A percentile compares a stretch with the other conserved stretches of the same genome.
Conservation (phyloP, 257 asterid genomes). For the Apocynum venetum region DNA sequence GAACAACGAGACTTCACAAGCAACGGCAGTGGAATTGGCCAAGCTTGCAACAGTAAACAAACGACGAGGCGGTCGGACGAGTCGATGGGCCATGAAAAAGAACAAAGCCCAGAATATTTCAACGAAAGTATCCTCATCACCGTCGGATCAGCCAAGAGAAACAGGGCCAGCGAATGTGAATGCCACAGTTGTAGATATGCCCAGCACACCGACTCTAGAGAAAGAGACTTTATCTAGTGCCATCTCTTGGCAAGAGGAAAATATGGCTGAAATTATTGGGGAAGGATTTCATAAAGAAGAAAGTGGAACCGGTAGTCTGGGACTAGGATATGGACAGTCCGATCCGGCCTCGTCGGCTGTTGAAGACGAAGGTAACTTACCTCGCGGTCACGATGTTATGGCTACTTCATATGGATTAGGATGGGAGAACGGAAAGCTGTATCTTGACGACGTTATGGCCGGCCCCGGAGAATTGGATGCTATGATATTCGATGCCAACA, state of each 20-base stretch:
- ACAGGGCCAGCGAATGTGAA: background rate
- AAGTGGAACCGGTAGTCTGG: background rate
- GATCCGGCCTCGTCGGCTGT: background rate
- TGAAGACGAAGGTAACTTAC: constrained; percentile 12
- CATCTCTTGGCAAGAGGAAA: constrained; percentile 13
- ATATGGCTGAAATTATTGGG: too few relatives aligned
- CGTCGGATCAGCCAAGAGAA: constrained; percentile 4
- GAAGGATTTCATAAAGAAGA: constrained; percentile 13
- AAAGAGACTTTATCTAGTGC: constrained; percentile 30
- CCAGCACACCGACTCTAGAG: constrained; percentile 39
- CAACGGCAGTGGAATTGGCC: constrained; percentile 16
- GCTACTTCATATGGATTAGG: background rate
- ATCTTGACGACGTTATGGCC: constrained; percentile 26
- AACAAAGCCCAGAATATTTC: constrained; percentile 2
- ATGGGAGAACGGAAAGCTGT: constrained; percentile 1
- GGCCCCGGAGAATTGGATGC: background rate
- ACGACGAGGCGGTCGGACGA: constrained; percentile 21
- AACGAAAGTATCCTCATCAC: background rate
- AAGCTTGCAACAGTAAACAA: constrained; percentile 13
- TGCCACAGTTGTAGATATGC: constrained; percentile 25
- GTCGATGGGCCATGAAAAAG: constrained; percentile 24
- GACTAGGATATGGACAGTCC: too few relatives aligned
- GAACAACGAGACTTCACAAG: constrained; percentile 15
- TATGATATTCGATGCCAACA: background rate
- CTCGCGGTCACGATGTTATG: too few relatives aligned